These are phyloP conservation scores for Scytalidium lignicola DNA, from an alignment of 2,329 filamentous ascomycete genomes.

Conservation along the genomic window DNA sequence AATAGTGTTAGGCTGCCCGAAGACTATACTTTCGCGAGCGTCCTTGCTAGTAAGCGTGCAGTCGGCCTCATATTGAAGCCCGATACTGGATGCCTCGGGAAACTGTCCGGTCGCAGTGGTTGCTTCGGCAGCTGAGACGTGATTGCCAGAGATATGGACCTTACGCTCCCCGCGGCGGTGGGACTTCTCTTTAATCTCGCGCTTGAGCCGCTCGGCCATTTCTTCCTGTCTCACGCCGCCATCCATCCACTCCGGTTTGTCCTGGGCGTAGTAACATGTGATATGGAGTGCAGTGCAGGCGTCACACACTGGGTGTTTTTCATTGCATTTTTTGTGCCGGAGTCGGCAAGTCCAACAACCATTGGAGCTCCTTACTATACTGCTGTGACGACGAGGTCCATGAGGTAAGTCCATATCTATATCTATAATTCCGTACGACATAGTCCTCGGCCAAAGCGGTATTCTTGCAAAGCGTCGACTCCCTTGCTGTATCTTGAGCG, in stretches of 20 bases:
- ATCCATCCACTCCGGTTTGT: conserved; percentile 26
- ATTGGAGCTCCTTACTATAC: too few relatives aligned
- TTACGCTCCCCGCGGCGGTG: conserved; percentile 34
- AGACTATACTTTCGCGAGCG: conserved; percentile 7
- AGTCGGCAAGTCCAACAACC: too few relatives aligned
- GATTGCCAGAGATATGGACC: conserved; percentile 1
- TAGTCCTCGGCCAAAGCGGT: too few relatives aligned
- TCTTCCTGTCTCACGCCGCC: conserved; percentile 34
- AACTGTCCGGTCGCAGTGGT: conserved; percentile 1
- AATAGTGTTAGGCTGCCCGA: conserved; percentile 16
- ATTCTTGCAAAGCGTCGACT: too few relatives aligned
- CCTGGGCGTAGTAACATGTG: conserved; percentile 46
- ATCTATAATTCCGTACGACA: too few relatives aligned
- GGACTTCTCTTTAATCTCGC: conserved; percentile 51
- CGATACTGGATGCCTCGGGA: conserved; percentile 8
- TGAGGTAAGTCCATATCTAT: too few relatives aligned
- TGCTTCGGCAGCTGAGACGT: conserved; percentile 6
- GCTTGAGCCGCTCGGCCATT: conserved; percentile 49
- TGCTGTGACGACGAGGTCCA: too few relatives aligned
- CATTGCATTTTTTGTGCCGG: conserved; percentile 58
- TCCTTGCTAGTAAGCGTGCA: conserved; percentile 8
- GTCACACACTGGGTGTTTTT: conserved; percentile 45
- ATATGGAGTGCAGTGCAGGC: conserved; percentile 48
- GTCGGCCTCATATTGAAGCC: conserved; percentile 6
- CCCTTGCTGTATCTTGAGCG: too few relatives aligned